Conservation (phyloP, 129 eudicot species). For the Escallonia herrerae region DNA sequence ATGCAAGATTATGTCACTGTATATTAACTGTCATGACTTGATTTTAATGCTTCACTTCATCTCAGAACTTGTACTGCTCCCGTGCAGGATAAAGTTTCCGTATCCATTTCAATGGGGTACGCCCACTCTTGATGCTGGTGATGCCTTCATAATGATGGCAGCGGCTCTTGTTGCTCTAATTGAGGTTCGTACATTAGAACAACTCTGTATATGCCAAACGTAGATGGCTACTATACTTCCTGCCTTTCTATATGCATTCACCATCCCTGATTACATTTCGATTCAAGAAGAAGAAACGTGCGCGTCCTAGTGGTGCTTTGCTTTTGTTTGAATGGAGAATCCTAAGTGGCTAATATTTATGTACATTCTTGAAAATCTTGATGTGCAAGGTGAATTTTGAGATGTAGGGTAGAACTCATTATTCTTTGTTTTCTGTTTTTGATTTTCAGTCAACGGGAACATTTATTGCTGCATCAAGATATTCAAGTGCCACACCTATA, state of each 20-base stretch:
- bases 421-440: too few species aligned
- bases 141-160: constrained; percentile 67
- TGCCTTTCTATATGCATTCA: too few species aligned
- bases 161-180: constrained; percentile 80
- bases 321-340: too few species aligned
- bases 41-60: neutral
- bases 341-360: too few species aligned
- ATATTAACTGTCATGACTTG: neutral
- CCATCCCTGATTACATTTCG: too few species aligned
- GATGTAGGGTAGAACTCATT: too few species aligned
- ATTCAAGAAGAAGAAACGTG: too few species aligned
- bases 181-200: constrained; percentile 44
- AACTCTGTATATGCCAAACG: neutral
- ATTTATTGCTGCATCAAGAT: constrained; percentile 85
- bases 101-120: constrained; percentile 96
- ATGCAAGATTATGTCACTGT: neutral
- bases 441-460: constrained; percentile 75
- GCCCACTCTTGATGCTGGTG: constrained; percentile 64
- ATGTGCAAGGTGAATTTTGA: too few species aligned
- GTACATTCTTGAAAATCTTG: too few species aligned
- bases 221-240: too few species aligned
- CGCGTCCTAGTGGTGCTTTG: too few species aligned
- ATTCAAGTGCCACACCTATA: constrained; percentile 75
- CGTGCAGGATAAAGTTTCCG: constrained; percentile 78
- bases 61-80: neutral